A percentile compares a stretch with the other conserved stretches of the same genome.
Conservation (phyloP, 2,329 filamentous ascomycete species). For the Tolypocladium inflatum region DNA sequence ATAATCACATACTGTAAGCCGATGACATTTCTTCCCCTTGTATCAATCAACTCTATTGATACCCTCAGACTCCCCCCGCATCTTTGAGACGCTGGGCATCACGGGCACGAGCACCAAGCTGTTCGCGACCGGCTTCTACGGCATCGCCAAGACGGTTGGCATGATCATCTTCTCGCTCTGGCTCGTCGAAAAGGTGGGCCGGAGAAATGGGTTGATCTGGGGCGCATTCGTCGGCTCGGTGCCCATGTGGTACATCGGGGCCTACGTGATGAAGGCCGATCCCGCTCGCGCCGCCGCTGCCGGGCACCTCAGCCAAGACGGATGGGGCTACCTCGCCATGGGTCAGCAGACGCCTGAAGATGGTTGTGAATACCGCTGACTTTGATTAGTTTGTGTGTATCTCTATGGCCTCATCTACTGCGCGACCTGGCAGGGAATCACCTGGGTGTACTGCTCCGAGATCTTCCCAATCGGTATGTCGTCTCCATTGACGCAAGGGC, state of each 20-base stretch:
- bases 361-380: neutral
- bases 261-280: constrained; percentile 22
- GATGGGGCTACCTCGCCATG: constrained; percentile 34
- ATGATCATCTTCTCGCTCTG: constrained; percentile 31
- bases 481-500: too few relatives aligned
- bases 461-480: constrained; percentile 27
- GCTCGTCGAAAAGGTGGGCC: constrained; percentile 37
- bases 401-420: constrained; percentile 30
- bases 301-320: constrained; percentile 32
- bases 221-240: constrained; percentile 24
- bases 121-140: constrained; percentile 31
- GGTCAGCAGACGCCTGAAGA: constrained; percentile 13
- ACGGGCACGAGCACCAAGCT: constrained; percentile 19
- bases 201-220: constrained; percentile 36
- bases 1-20: constrained; percentile 46
- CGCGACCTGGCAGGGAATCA: constrained; percentile 31
- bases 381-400: constrained; percentile 22
- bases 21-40: too few relatives aligned
- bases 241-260: constrained; percentile 30
- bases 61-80: constrained; percentile 20
- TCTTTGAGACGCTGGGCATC: constrained; percentile 28
- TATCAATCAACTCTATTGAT: neutral
- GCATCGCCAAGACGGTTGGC: constrained; percentile 25
- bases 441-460: constrained; percentile 35
- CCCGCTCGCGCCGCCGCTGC: constrained; percentile 29